phyloP scores from a whole-genome alignment of 116 monocot species.

The Iris pallida region DNA sequence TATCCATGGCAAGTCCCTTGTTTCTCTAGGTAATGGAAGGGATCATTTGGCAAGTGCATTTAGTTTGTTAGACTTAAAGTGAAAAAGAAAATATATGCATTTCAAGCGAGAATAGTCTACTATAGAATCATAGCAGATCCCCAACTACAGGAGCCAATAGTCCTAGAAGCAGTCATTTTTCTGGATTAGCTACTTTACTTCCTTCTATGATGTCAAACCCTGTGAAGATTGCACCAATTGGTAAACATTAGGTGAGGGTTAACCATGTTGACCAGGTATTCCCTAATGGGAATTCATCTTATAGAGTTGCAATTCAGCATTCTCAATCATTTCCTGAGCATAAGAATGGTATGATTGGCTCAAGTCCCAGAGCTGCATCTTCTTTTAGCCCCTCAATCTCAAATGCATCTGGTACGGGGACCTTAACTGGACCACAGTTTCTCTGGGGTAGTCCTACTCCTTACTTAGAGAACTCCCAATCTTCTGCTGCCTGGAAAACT shows the following conservation, averaged over 20 bases:
- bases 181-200: conserved; percentile 67
- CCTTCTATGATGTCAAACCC: conserved; percentile 53
- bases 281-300: conserved; percentile 11
- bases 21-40: too few relatives aligned
- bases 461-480: conserved; percentile 46
- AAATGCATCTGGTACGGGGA: conserved; percentile 40
- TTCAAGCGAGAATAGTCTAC: conserved; percentile 51
- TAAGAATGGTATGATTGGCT: conserved; percentile 19
- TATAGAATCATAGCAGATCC: conserved; percentile 40
- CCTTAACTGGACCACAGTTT: conserved; percentile 67
- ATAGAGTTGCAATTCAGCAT: conserved; percentile 38
- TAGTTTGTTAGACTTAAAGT: too few relatives aligned
- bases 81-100: too few relatives aligned
- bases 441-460: conserved; percentile 77
- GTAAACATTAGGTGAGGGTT: conserved; percentile 51
- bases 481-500: conserved; percentile 57
- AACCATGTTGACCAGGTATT: conserved; percentile 29
- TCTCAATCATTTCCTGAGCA: conserved; percentile 63
- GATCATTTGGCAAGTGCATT: too few relatives aligned
- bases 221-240: conserved; percentile 62
- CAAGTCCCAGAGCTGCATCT: conserved; percentile 30
- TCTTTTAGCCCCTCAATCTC: conserved; percentile 37
- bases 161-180: conserved; percentile 34
- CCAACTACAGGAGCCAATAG: conserved; percentile 42
- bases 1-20: too few relatives aligned